phyloP scores from a whole-genome alignment of 2,329 filamentous ascomycete species.

The Paracoccidioides brasiliensis region DNA sequence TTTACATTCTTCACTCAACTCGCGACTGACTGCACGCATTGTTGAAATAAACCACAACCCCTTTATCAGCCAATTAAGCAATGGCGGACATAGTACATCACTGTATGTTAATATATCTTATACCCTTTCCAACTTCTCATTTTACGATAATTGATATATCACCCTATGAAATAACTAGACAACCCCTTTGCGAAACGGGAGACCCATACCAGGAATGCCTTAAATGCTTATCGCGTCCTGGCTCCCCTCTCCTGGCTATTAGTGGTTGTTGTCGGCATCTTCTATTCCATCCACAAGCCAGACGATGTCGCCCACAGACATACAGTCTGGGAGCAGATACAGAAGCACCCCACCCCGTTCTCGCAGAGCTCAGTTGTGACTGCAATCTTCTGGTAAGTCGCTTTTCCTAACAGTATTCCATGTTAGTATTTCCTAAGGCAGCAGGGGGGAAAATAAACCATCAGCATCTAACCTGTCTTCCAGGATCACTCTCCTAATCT shows the following conservation, averaged over 20 bases:
- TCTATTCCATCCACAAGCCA: conserved; percentile 56
- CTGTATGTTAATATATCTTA: not conserved
- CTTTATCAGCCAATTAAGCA: not conserved
- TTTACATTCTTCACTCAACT: not conserved
- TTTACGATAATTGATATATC: not conserved
- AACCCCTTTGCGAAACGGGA: conserved; percentile 68
- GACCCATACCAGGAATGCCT: conserved; percentile 45
- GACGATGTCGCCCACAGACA: conserved; percentile 48
- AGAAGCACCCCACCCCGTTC: conserved; percentile 56
- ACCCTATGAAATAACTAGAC: conserved; percentile 30
- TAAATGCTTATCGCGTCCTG: conserved; percentile 63
- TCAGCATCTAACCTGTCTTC: conserved; percentile 2
- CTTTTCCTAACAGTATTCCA: not conserved
- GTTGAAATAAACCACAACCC: not conserved
- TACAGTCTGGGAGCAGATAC: conserved; percentile 65
- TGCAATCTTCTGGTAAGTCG: conserved; percentile 60
- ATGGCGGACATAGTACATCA: not conserved
- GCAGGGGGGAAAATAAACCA: not conserved
- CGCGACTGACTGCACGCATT: not conserved
- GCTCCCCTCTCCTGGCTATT: conserved; percentile 63
- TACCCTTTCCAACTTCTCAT: not conserved
- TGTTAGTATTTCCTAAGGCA: not conserved
- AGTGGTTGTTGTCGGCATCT: conserved; percentile 57
- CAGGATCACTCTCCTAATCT: conserved; percentile 59
- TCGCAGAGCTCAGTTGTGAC: conserved; percentile 52